Evolutionary conservation across 2,329 filamentous ascomycete genomes (phyloP).

Genomic region (Colletotrichum tropicicola): DNA sequence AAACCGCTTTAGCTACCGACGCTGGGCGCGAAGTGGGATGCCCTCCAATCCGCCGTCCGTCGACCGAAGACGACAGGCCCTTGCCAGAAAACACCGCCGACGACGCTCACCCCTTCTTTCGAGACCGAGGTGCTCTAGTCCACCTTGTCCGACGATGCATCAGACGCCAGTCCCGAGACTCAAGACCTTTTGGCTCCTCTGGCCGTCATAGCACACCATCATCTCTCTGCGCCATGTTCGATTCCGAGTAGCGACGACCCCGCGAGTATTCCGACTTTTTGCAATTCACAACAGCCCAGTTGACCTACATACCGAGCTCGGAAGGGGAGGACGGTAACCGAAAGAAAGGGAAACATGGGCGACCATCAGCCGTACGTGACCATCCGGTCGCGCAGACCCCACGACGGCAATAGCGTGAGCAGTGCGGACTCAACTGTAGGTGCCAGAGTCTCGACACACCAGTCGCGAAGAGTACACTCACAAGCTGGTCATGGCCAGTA

Average conservation of each 20-base stretch:
- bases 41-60: background rate
- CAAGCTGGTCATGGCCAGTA: slow-evolving; percentile 45
- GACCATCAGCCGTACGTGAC: slow-evolving; percentile 60
- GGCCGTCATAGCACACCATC: background rate
- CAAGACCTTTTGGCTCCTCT: slow-evolving; percentile 12
- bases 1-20: slow-evolving; percentile 28
- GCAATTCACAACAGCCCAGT: background rate
- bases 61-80: slow-evolving; percentile 11
- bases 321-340: background rate
- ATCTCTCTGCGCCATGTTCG: background rate
- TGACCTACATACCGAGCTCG: background rate
- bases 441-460: slow-evolving; percentile 33
- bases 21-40: slow-evolving; percentile 21
- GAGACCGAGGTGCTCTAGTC: background rate
- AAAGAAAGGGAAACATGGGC: background rate
- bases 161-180: background rate
- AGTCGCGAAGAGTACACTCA: slow-evolving; percentile 27
- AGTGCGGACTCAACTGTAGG: slow-evolving; percentile 59
- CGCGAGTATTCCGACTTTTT: background rate
- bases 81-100: slow-evolving; percentile 6
- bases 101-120: background rate
- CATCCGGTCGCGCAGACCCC: slow-evolving; percentile 58
- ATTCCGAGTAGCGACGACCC: background rate
- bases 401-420: slow-evolving; percentile 54
- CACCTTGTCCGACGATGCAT: slow-evolving; percentile 3